A percentile compares a stretch with the other conserved stretches of the same genome.
Conservation (phyloP, 2,329 filamentous ascomycete genomes). For the Aspergillus sp. region DNA sequence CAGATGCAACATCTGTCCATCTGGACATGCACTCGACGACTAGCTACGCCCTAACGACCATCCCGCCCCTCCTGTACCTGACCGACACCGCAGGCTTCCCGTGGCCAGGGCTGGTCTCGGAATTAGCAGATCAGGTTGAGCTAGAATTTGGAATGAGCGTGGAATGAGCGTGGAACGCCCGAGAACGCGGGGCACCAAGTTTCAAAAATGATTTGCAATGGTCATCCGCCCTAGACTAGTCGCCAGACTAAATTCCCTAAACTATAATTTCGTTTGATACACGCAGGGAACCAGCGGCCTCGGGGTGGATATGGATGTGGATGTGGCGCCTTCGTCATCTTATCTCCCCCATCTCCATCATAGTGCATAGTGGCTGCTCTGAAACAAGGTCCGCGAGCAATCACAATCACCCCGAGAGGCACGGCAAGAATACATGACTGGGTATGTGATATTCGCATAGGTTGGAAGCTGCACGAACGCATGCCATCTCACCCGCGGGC, state of each 20-base stretch:
- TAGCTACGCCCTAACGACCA: no score
- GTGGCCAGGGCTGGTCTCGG: no score
- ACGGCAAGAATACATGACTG: background rate
- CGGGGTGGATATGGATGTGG: background rate
- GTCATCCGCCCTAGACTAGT: background rate
- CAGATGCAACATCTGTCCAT: background rate
- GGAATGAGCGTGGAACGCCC: background rate
- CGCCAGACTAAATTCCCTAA: constrained; percentile 2
- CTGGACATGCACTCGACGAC: no score
- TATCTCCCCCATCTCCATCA: background rate
- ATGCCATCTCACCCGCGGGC: constrained; percentile 1
- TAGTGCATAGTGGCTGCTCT: background rate
- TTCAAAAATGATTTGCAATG: background rate
- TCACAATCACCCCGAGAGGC: background rate
- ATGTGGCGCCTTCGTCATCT: background rate
- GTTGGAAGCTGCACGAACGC: constrained; percentile 2
- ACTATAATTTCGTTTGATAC: background rate
- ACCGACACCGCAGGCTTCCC: no score
- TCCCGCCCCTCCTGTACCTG: background rate
- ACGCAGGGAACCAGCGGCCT: background rate
- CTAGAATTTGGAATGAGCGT: no score
- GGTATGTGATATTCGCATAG: background rate
- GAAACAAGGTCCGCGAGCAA: background rate
- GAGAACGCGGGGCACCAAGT: background rate
- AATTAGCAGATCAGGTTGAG: background rate